Percentiles rank a stretch among this genome's conserved stretches.
Evolutionary conservation across 2,329 filamentous ascomycete genomes (phyloP).

Genomic region (Pseudogymnoascus sp.): DNA sequence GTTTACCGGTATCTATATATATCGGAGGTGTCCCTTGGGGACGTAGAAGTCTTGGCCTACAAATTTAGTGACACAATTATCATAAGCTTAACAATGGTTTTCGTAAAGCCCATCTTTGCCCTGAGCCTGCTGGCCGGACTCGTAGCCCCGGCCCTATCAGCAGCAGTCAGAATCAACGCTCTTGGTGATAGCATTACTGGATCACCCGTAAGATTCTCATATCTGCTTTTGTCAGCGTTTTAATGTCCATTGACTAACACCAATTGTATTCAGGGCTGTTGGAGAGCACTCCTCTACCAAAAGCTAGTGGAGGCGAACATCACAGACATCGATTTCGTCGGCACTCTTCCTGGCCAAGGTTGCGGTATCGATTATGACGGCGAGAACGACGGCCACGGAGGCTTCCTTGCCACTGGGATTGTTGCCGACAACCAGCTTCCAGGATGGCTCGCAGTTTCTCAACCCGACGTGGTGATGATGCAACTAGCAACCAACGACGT

Average conservation of each 20-base stretch:
- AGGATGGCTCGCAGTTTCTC: conserved; percentile 32
- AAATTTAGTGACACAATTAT: not conserved
- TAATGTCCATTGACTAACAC: not conserved
- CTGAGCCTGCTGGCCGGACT: not conserved
- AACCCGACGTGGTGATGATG: conserved; percentile 40
- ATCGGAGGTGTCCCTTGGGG: not conserved
- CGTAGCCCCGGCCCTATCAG: not conserved
- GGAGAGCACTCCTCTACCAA: conserved; percentile 30
- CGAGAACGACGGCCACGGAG: conserved; percentile 39
- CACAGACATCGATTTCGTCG: conserved; percentile 32
- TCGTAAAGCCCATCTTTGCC: not conserved
- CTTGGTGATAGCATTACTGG: conserved; percentile 2
- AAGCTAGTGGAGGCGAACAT: conserved; percentile 26
- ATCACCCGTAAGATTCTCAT: not conserved
- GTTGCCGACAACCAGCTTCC: conserved; percentile 33
- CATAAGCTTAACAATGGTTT: not conserved
- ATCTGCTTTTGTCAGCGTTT: not conserved
- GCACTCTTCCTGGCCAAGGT: conserved; percentile 29
- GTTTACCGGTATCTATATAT: not conserved
- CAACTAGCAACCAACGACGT: conserved; percentile 40
- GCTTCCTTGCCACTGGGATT: conserved; percentile 34
- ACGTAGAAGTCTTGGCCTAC: not conserved
- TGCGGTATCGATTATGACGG: conserved; percentile 35
- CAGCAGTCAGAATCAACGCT: not conserved
- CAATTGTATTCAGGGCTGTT: conserved; percentile 21